These are phyloP conservation scores for Aspergillus viridinutans DNA, from an alignment of 2,329 filamentous ascomycete species.

Conservation along the genomic window DNA sequence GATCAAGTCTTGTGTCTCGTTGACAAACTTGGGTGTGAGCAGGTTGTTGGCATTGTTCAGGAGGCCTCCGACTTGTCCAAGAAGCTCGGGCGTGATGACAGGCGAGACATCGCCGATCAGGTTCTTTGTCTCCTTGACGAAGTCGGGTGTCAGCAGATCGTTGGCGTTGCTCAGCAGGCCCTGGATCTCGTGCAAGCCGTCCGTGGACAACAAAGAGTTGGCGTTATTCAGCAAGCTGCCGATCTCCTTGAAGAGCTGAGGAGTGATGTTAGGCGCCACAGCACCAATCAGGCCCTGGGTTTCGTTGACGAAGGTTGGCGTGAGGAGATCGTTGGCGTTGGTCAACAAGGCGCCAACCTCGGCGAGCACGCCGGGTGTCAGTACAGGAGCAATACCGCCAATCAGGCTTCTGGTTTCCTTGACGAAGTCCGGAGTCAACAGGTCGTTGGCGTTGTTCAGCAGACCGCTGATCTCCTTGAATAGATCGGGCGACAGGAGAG, in stretches of 20 bases:
- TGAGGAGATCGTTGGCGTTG: slow-evolving; percentile 29
- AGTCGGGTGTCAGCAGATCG: slow-evolving; percentile 26
- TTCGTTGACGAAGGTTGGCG: slow-evolving; percentile 28
- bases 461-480: slow-evolving; percentile 18
- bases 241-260: slow-evolving; percentile 6
- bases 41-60: slow-evolving; percentile 16
- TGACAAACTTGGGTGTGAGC: slow-evolving; percentile 20
- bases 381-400: slow-evolving; percentile 17
- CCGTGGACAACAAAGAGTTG: slow-evolving; percentile 20
- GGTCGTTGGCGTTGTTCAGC: slow-evolving; percentile 20
- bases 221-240: slow-evolving; percentile 7
- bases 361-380: slow-evolving; percentile 23
- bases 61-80: slow-evolving; percentile 10
- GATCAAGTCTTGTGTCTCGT: slow-evolving; percentile 19
- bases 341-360: slow-evolving; percentile 19
- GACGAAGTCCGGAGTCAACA: slow-evolving; percentile 22
- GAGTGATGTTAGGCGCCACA: slow-evolving; percentile 8
- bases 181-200: slow-evolving; percentile 12
- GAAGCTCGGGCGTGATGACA: slow-evolving; percentile 6
- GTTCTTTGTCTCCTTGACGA: slow-evolving; percentile 13
- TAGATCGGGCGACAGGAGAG: slow-evolving; percentile 20
- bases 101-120: slow-evolving; percentile 12
- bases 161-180: slow-evolving; percentile 14
- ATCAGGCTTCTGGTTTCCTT: slow-evolving; percentile 22
- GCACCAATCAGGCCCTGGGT: slow-evolving; percentile 18